Percentiles rank a stretch among this genome's conserved stretches.
Conservation (phyloP, 371 early-diverging fungal species). For the Syncephalis plumigaleata region DNA sequence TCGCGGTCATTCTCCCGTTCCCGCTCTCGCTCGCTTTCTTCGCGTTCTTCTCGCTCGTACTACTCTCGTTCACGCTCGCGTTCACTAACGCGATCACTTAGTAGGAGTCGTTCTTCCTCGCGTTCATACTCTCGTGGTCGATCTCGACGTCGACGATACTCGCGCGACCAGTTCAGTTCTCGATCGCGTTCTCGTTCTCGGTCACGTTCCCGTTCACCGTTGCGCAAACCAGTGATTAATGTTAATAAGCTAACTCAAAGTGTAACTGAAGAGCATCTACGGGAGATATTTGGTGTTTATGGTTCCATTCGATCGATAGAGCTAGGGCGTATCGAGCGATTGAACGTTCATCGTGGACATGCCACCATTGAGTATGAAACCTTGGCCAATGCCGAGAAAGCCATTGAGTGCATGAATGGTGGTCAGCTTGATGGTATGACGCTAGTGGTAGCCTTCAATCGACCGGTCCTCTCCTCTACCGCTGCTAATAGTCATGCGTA, state of each 20-base stretch:
- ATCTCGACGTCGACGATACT: conserved; percentile 9
- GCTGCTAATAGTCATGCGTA: no score
- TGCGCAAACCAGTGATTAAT: conserved; percentile 8
- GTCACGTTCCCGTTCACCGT: conserved; percentile 5
- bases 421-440: conserved; percentile 1
- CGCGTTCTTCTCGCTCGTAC: conserved; percentile 8
- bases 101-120: conserved; percentile 1
- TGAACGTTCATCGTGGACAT: conserved; percentile 3
- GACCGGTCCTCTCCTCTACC: no score
- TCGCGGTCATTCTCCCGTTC: conserved; percentile 2
- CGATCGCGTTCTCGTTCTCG: conserved; percentile 5
- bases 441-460: no score
- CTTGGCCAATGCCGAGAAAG: conserved; percentile 5
- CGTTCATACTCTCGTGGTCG: conserved; percentile 8
- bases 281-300: conserved; percentile 43
- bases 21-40: background rate
- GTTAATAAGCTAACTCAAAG: conserved; percentile 16
- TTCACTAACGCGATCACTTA: conserved; percentile 6
- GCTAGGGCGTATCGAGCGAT: background rate
- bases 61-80: conserved; percentile 7
- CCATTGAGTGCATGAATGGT: conserved; percentile 7
- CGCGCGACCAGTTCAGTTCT: conserved; percentile 6
- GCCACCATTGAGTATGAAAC: conserved; percentile 5
- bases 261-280: conserved; percentile 43
- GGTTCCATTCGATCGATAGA: conserved; percentile 46